Percentiles rank a stretch among this genome's conserved stretches.
Conservation (phyloP, 2,329 filamentous ascomycete genomes). For the Teratosphaeria pseudoeucalypti region DNA sequence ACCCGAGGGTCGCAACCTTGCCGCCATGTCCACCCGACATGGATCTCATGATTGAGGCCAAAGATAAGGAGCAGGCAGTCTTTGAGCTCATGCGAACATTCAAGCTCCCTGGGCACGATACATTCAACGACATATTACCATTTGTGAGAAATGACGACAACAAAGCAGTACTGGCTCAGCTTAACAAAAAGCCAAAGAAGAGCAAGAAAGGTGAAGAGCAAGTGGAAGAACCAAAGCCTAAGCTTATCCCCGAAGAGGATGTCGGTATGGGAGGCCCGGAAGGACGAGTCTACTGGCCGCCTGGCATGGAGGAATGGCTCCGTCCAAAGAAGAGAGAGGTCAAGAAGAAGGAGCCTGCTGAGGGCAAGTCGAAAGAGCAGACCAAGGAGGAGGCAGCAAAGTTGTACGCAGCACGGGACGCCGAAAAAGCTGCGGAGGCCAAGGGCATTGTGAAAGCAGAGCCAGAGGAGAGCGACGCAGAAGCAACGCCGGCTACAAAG, state of each 20-base stretch:
- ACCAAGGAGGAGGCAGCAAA: conserved; percentile 22
- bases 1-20: conserved; percentile 63
- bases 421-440: conserved; percentile 10
- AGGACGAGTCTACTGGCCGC: conserved; percentile 79
- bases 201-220: conserved; percentile 16
- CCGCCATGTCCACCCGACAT: conserved; percentile 74
- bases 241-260: conserved; percentile 52
- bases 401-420: conserved; percentile 16
- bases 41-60: conserved; percentile 99
- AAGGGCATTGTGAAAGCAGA: background rate
- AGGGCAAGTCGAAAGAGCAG: conserved; percentile 18
- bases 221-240: conserved; percentile 23
- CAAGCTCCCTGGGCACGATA: conserved; percentile 68
- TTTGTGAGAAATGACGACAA: conserved; percentile 69
- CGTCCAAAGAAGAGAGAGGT: conserved; percentile 64
- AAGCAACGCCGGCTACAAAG: conserved; percentile 29
- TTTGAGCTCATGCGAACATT: conserved; percentile 88
- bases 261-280: conserved; percentile 79
- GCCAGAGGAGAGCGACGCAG: conserved; percentile 17
- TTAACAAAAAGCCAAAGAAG: conserved; percentile 32
- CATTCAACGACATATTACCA: conserved; percentile 66
- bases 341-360: conserved; percentile 42
- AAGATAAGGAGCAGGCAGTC: conserved; percentile 94
- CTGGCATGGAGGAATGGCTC: conserved; percentile 83
- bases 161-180: conserved; percentile 31